Evolutionary conservation across 2,329 filamentous ascomycete species (phyloP).

Genomic region (Hypoxylon sp.): DNA sequence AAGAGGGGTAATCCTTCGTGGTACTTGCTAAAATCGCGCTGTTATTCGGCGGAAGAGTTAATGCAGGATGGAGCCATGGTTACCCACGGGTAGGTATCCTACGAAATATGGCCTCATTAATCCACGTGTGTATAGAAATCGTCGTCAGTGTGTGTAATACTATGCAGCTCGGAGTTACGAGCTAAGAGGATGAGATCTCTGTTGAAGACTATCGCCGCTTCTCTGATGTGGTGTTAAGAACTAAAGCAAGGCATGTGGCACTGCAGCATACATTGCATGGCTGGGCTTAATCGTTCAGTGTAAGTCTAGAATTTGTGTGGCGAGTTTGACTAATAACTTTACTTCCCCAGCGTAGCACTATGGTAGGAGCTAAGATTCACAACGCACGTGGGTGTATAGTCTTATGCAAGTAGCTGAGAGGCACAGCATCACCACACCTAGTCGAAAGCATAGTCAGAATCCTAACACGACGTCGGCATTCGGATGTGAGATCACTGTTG

Average conservation of each 20-base stretch:
- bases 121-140: neutral
- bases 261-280: neutral
- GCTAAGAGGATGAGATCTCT: neutral
- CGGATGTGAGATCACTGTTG: neutral
- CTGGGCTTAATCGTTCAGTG: neutral
- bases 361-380: neutral
- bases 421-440: conserved; percentile 6
- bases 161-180: neutral
- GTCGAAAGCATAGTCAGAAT: conserved; percentile 1
- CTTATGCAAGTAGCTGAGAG: conserved; percentile 12
- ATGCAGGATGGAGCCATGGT: neutral
- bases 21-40: neutral
- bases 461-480: neutral
- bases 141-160: neutral
- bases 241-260: neutral
- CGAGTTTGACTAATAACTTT: neutral
- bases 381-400: conserved; percentile 7
- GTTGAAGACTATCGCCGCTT: neutral
- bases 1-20: conserved; percentile 1
- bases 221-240: neutral
- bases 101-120: neutral
- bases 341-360: neutral
- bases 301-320: neutral
- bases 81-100: too few species aligned
- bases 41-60: neutral